Conservation (phyloP, 2,329 filamentous ascomycete species). For the Xylariaceae sp. region DNA sequence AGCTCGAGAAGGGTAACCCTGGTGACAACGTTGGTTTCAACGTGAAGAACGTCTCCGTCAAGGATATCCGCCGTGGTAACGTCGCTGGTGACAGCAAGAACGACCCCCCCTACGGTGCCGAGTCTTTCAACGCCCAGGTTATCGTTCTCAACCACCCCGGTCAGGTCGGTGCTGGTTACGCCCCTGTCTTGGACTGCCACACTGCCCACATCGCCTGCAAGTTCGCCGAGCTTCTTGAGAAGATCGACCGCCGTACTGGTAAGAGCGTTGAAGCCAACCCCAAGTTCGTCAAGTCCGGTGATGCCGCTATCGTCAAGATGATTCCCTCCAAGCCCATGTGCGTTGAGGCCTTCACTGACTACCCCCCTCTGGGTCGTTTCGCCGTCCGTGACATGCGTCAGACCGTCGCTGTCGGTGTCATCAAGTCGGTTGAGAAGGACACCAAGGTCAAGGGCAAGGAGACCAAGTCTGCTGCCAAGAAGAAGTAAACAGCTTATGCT, state of each 20-base stretch:
- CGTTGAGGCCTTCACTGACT: constrained; percentile 99
- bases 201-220: constrained; percentile 99
- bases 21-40: constrained; percentile 99
- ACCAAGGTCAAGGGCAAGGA: constrained; percentile 56
- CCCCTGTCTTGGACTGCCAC: constrained; percentile 99
- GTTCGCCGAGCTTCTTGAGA: constrained; percentile 98
- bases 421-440: constrained; percentile 78
- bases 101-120: constrained; percentile 84
- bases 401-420: constrained; percentile 90
- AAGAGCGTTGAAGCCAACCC: constrained; percentile 88
- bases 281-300: constrained; percentile 99
- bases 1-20: constrained; percentile 89
- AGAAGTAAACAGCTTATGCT: constrained; percentile 57
- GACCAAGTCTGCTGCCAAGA: constrained; percentile 65
- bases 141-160: constrained; percentile 99
- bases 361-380: constrained; percentile 99
- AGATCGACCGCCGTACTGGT: constrained; percentile 99
- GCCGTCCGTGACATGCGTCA: constrained; percentile 98
- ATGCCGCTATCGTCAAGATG: constrained; percentile 99
- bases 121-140: constrained; percentile 99
- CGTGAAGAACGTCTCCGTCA: constrained; percentile 99
- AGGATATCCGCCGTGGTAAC: constrained; percentile 99
- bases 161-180: constrained; percentile 98
- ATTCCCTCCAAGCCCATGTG: constrained; percentile 99
- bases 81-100: constrained; percentile 99